A percentile compares a stretch with the other conserved stretches of the same genome.
These are phyloP conservation scores for Pyrus betulifolia DNA, from an alignment of 306 rosid species.

Conservation along the genomic window DNA sequence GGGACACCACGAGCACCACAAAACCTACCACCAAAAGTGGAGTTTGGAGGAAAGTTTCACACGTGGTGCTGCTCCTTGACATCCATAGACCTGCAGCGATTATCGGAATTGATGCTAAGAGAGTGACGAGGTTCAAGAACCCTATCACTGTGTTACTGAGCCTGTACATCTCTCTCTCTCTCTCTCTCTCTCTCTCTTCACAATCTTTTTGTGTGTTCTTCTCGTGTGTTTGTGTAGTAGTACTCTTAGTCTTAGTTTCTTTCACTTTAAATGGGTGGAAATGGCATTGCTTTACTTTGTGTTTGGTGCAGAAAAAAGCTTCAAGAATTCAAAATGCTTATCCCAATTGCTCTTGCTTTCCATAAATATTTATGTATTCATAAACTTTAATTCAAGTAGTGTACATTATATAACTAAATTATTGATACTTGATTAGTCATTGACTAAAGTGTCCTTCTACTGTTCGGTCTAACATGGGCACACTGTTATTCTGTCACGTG, in stretches of 20 bases:
- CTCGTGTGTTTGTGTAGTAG: not conserved
- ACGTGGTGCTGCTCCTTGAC: constrained; percentile 79
- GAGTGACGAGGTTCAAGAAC: constrained; percentile 70
- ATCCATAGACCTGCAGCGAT: constrained; percentile 92
- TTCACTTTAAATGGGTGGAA: constrained; percentile 18
- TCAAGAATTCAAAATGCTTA: constrained; percentile 20
- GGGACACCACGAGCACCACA: constrained; percentile 62
- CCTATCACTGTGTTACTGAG: constrained; percentile 96
- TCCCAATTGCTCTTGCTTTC: constrained; percentile 16
- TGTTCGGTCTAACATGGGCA: not conserved
- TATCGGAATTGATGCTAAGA: constrained; percentile 84
- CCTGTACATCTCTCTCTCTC: constrained; percentile 47
- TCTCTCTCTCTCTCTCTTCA: not conserved
- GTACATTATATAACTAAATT: constrained; percentile 19
- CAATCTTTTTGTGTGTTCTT: not conserved
- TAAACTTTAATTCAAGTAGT: constrained; percentile 15
- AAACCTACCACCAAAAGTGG: constrained; percentile 80
- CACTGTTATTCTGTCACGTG: no score
- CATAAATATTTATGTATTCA: not conserved
- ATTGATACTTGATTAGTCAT: not conserved
- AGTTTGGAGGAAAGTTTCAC: constrained; percentile 74
- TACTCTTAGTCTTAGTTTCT: not conserved
- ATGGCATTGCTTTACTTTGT: constrained; percentile 22
- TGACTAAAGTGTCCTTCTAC: constrained; percentile 25
- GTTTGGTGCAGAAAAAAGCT: constrained; percentile 5